Conservation (phyloP, 208 protist genomes). For the Acanthamoeba royreba region DNA sequence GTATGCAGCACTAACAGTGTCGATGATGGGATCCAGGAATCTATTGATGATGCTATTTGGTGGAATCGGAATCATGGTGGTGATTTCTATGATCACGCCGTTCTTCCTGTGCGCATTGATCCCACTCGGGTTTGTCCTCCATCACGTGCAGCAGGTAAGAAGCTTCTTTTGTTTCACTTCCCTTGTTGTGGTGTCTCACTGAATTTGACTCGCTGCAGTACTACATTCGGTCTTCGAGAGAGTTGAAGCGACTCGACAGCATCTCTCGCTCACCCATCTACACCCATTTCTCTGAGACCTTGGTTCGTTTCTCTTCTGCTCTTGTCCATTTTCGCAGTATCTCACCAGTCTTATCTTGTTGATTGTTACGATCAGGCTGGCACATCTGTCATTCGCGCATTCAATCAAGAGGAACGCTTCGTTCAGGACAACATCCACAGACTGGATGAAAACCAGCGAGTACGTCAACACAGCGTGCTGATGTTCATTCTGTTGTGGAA, state of each 20-base stretch:
- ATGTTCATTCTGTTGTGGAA: no score
- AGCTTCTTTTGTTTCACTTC: no score
- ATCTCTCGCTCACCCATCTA: constrained; percentile 88
- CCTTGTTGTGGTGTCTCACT: neutral
- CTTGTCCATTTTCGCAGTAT: no score
- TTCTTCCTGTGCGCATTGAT: constrained; percentile 53
- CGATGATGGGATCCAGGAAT: neutral
- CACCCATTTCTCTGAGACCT: constrained; percentile 87
- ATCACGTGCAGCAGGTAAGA: constrained; percentile 31
- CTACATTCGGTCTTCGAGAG: constrained; percentile 52
- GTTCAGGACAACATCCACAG: constrained; percentile 71
- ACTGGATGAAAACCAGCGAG: constrained; percentile 73
- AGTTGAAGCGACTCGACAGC: constrained; percentile 59
- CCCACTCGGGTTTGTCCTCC: constrained; percentile 51
- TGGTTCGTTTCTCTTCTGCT: no score
- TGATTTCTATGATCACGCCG: constrained; percentile 64
- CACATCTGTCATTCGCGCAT: constrained; percentile 12
- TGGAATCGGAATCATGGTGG: constrained; percentile 54
- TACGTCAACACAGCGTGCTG: neutral
- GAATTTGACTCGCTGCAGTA: neutral
- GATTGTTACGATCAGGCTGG: neutral
- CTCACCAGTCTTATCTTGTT: no score
- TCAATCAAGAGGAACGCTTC: constrained; percentile 52
- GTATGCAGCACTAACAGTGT: no score
- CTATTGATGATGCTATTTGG: neutral